Base-by-base conservation (phyloP, 495 filamentous ascomycete genomes). In the Penicillium cinerascens region DNA sequence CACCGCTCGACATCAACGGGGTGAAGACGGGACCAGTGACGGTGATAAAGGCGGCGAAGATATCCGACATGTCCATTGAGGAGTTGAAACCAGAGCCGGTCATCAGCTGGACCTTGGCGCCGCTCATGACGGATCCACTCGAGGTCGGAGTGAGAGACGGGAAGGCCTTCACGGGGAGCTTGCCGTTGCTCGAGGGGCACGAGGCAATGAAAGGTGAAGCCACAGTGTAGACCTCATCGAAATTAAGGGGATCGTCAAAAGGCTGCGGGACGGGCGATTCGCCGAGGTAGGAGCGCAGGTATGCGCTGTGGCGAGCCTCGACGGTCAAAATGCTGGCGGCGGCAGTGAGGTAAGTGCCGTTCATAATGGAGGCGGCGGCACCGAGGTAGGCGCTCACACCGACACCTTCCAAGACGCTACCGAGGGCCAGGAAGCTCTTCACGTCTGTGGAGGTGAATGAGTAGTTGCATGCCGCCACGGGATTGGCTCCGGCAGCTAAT, bases 261-360 rank as follows among this genome's bases (percentile, higher is more conserved):
- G 81, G 65, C 42, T 80, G 73, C 5, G 82, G 68, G 49, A 80
- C 80, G 4, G 84, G 79, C 16, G 61, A 61, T 42, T 79, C 61
- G 8, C 70, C 63, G 8, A 77, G 68, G 4, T 74, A 65, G 36
- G 70, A 69, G 42, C 84, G 82, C 45, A 86, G 71, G 63, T 79
- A 81, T 6, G 82, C 68, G 25, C 71, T 79, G 68, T 86, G 84
- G 4, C 83, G 77, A 33, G 81, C 74, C 56, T 87, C 84, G 18
- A 83, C 71, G 39, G 83, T 82, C 25, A 85, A 65, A 57, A 87
- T 87, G 36, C 76, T 77, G 22, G 76, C 82, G 7, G 83, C 84
- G 4, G 78, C 81, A n/a, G 79, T 81, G 25, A 87, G 70, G 59
- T 78, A 79, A 7, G 51, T 60, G 17, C 76, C 73, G 50, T 72